A percentile compares a stretch with the other conserved stretches of the same genome.
These are phyloP conservation scores for Myriosclerotinia curreyana DNA, from an alignment of 2,329 filamentous ascomycete species.

Conservation along the genomic window DNA sequence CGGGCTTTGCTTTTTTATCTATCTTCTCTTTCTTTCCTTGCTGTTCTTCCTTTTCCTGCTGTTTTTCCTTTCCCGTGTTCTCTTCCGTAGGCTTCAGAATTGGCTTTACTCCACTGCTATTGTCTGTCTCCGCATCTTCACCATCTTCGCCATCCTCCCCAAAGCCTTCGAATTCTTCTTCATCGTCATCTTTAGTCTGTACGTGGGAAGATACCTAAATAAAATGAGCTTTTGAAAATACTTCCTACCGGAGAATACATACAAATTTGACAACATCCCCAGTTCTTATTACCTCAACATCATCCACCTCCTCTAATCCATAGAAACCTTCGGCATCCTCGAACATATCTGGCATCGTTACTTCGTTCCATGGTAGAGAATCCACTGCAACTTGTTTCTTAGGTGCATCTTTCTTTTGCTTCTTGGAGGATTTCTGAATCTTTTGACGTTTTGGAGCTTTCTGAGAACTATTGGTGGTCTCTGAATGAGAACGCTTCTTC, in stretches of 20 bases:
- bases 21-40: background rate
- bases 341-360: slow-evolving; percentile 70
- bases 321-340: slow-evolving; percentile 94
- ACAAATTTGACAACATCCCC: slow-evolving; percentile 59
- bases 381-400: slow-evolving; percentile 47
- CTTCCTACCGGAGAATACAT: slow-evolving; percentile 28
- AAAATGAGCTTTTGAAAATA: slow-evolving; percentile 21
- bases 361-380: slow-evolving; percentile 55
- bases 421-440: slow-evolving; percentile 32
- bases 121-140: slow-evolving; percentile 39
- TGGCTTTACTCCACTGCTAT: slow-evolving; percentile 31
- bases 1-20: slow-evolving; percentile 26
- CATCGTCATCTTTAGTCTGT: slow-evolving; percentile 44
- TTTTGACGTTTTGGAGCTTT: slow-evolving; percentile 39
- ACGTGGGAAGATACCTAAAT: slow-evolving; percentile 34
- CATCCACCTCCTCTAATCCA: slow-evolving; percentile 86
- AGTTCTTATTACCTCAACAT: slow-evolving; percentile 76
- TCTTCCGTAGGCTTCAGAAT: slow-evolving; percentile 29
- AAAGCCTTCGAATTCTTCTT: slow-evolving; percentile 57
- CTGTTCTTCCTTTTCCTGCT: background rate
- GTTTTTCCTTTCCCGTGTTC: background rate
- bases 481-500: slow-evolving; percentile 35
- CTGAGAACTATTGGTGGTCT: slow-evolving; percentile 29
- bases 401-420: slow-evolving; percentile 22
- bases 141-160: slow-evolving; percentile 40